Conservation (phyloP, 2,329 filamentous ascomycete species). For the Hypoxylon sp. region DNA sequence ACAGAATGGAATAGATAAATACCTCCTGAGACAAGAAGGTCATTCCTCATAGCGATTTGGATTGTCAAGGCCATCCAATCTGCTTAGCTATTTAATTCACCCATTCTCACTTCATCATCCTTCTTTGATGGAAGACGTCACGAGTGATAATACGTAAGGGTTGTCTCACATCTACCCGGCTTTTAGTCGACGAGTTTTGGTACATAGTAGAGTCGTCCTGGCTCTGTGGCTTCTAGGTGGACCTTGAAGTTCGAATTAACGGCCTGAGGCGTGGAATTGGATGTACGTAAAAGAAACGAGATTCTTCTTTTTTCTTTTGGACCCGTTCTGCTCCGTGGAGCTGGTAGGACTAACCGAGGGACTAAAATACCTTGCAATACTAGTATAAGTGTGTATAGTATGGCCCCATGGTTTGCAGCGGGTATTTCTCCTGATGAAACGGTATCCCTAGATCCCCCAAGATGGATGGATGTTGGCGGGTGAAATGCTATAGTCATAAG, state of each 20-base stretch:
- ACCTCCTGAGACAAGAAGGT: constrained; percentile 11
- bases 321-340: constrained; percentile 23
- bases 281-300: constrained; percentile 44
- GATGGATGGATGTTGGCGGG: constrained; percentile 13
- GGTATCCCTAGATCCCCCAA: constrained; percentile 2
- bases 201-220: constrained; percentile 21
- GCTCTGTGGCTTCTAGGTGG: constrained; percentile 28
- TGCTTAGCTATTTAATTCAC: not conserved
- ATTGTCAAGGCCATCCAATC: not conserved
- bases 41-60: not conserved
- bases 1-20: constrained; percentile 12
- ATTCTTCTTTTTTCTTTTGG: constrained; percentile 17
- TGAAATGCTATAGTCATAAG: constrained; percentile 26
- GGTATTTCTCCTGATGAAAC: constrained; percentile 32
- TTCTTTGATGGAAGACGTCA: constrained; percentile 26
- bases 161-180: constrained; percentile 26
- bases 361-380: constrained; percentile 4
- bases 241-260: constrained; percentile 19
- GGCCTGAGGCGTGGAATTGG: constrained; percentile 14
- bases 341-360: constrained; percentile 4
- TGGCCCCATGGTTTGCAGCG: constrained; percentile 12
- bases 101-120: constrained; percentile 14
- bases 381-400: too few relatives aligned
- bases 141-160: constrained; percentile 24
- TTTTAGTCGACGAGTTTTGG: constrained; percentile 15